Evolutionary conservation across 441 rosid genomes (phyloP).

Genomic region (Biscutella laevigata): DNA sequence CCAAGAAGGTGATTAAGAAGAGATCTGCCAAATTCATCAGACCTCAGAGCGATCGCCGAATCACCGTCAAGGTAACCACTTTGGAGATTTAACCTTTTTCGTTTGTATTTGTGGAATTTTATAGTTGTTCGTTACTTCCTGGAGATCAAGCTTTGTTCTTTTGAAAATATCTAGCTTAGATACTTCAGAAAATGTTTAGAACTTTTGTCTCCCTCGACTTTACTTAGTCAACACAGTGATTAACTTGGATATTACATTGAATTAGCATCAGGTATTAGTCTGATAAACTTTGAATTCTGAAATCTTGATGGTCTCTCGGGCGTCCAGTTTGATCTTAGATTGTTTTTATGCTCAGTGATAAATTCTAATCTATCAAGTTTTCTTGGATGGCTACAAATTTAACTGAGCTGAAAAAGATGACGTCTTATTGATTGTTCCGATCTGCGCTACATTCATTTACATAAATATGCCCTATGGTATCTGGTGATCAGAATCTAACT

Average conservation of each 20-base stretch:
- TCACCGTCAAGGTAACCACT: constrained; percentile 27
- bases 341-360: too few relatives aligned
- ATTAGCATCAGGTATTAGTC: not conserved
- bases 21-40: constrained; percentile 56
- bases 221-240: too few relatives aligned
- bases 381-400: too few relatives aligned
- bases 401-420: not conserved
- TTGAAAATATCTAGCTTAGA: too few relatives aligned
- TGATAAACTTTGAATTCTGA: too few relatives aligned
- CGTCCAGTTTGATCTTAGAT: too few relatives aligned
- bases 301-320: too few relatives aligned
- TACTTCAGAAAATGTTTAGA: not conserved
- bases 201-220: not conserved
- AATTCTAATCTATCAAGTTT: too few relatives aligned
- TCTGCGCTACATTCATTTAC: not conserved
- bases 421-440: not conserved
- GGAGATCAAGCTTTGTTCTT: not conserved
- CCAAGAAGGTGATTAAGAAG: constrained; percentile 84
- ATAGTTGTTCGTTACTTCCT: not conserved
- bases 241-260: too few relatives aligned
- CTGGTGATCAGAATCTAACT: constrained; percentile 44
- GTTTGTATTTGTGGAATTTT: not conserved
- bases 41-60: constrained; percentile 31
- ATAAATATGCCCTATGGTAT: constrained; percentile 80
- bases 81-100: not conserved